Percentiles rank a stretch among this genome's conserved stretches.
Conservation (phyloP, 495 filamentous ascomycete species). For the Aspergillus egyptiacus region DNA sequence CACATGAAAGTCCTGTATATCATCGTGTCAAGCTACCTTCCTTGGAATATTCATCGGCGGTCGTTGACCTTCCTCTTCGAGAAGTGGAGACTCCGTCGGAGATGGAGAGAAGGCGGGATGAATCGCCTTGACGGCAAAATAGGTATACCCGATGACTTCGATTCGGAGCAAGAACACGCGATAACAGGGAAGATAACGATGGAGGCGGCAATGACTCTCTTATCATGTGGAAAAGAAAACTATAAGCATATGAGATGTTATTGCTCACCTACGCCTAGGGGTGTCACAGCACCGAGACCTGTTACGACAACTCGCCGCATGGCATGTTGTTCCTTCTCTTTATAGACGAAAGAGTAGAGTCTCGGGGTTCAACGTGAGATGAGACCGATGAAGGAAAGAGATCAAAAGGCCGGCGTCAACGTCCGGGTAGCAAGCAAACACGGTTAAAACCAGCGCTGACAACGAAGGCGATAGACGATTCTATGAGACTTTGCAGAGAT, state of each 20-base stretch:
- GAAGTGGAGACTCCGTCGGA: slow-evolving; percentile 20
- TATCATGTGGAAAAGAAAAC: neutral
- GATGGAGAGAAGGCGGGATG: slow-evolving; percentile 6
- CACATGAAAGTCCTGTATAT: neutral
- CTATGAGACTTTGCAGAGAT: slow-evolving; percentile 10
- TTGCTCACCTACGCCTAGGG: slow-evolving; percentile 69
- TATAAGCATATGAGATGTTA: neutral
- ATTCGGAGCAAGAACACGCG: neutral
- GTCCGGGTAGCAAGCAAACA: neutral
- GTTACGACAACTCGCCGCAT: slow-evolving; percentile 97
- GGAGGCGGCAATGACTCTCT: neutral
- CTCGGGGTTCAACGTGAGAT: neutral
- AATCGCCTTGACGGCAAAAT: slow-evolving; percentile 1
- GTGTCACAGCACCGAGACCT: slow-evolving; percentile 87
- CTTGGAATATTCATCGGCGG: slow-evolving; percentile 6
- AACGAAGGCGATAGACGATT: neutral
- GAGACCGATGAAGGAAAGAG: neutral
- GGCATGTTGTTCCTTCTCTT: slow-evolving; percentile 27
- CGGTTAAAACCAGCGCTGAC: neutral
- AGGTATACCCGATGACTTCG: neutral
- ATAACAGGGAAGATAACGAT: neutral
- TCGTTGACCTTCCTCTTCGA: slow-evolving; percentile 21
- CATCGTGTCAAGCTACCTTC: slow-evolving; percentile 18
- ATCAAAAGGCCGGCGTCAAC: neutral
- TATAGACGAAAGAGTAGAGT: neutral